Evolutionary conservation across 2,329 filamentous ascomycete genomes (phyloP), one percentile per base, ranked within the genome.

Genomic region (Grosmannia serpens): DNA sequence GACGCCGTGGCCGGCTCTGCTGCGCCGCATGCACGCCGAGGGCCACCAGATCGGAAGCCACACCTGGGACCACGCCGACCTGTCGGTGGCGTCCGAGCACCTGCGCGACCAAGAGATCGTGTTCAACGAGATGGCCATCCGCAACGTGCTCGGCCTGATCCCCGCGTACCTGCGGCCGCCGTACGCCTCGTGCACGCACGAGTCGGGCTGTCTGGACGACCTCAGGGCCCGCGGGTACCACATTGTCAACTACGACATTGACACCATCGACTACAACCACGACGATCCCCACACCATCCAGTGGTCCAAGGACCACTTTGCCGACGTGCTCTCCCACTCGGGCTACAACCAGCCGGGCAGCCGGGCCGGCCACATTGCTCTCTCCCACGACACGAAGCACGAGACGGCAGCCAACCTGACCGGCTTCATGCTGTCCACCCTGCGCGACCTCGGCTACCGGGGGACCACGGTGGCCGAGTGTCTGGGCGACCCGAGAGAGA

Each of bases 391-490:
- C 64, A 75, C 77, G 57, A 75, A 78, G 62, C 67, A 71, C 44
- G 70, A 75, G 64, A 71, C 71, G 3, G 76, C 75, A 13, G 70
- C 73, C 58, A 75, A 75, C 61, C 68, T 80, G 38, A 75, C 74
- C 11, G 70, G 73, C 22, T 75, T 74, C 65, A 69, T 77, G 59
- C 65, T 77, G 26, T 62, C 65, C n/a, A 70, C 69, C 20, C 69
- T 81, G 15, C 68, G 70, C 50, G 62, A 62, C 3, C 68, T 73
- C 29, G 78, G 77, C 1, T 75, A 73, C 61, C 64, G 65, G 49
- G 73, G 73, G 58, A 79, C 81, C 44, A 79, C 79, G 6, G 76
- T 82, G 7, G 81, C 79, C 3, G 72, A 81, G 62, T 83, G 80
- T 64, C 70, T 83, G 17, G 76, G 75, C 15, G 79, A 83, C 62